These are phyloP conservation scores for Tephrocybe sp. DNA, from an alignment of 768 basidiomycete genomes.

Conservation along the genomic window DNA sequence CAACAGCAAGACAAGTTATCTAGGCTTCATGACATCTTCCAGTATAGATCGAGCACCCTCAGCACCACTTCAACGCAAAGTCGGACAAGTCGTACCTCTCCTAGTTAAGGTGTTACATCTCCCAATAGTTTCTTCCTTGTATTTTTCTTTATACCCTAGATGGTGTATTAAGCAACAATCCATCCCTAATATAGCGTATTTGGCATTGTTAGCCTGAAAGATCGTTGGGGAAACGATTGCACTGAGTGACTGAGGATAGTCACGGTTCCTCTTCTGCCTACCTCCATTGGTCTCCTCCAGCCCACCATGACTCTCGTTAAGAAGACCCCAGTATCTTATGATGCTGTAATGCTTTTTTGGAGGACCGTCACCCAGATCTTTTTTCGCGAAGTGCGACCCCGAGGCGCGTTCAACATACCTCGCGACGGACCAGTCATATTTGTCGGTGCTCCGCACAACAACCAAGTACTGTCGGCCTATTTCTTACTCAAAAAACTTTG, in stretches of 20 bases:
- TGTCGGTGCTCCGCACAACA: slow-evolving; percentile 89
- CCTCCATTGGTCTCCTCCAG: background rate
- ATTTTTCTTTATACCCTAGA: slow-evolving; percentile 5
- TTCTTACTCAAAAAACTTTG: slow-evolving; percentile 1
- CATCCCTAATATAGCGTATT: slow-evolving; percentile 1
- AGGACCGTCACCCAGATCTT: slow-evolving; percentile 85
- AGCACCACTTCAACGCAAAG: slow-evolving; percentile 45
- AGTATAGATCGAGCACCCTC: slow-evolving; percentile 69
- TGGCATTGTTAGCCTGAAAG: slow-evolving; percentile 8
- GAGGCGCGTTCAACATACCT: slow-evolving; percentile 95
- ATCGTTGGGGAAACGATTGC: background rate
- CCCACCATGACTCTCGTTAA: slow-evolving; percentile 19
- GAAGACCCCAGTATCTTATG: slow-evolving; percentile 46
- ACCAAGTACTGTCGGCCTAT: slow-evolving; percentile 55
- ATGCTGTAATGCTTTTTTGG: slow-evolving; percentile 83
- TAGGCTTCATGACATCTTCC: slow-evolving; percentile 77
- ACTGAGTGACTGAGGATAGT: too few species aligned
- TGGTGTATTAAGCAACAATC: background rate
- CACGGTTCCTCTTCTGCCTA: background rate
- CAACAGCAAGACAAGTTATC: slow-evolving; percentile 63
- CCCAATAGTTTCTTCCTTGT: background rate
- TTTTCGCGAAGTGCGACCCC: slow-evolving; percentile 92
- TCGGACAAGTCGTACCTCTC: slow-evolving; percentile 26
- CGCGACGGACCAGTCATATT: slow-evolving; percentile 89
- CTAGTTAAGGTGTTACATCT: slow-evolving; percentile 14